Base-by-base conservation (phyloP, 2,329 filamentous ascomycete species). In the Penicillium janthinellum region DNA sequence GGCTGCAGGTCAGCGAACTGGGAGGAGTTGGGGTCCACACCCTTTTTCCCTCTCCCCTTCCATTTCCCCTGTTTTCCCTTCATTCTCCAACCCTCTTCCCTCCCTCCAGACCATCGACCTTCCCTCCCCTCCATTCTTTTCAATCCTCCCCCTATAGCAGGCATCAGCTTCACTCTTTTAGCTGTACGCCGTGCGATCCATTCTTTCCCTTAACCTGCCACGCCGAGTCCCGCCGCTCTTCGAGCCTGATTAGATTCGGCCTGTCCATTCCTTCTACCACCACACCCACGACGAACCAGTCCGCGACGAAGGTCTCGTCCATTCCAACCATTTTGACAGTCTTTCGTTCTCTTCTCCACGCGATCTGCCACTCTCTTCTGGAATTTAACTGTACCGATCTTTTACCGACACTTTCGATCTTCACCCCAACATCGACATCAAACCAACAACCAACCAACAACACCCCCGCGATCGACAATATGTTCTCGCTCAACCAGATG, bases 81-180 rank as follows among this genome's bases (percentile, higher is more conserved):
- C 63, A 69, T 66, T 64, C 64, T 66, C 64, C 53, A 59, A 45
- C 50, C 59, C 53, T 51, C 37, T 44, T 49, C 37, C 50, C 62
- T 53, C 47, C 44, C 57, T 42, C 56, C 49, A 58, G 7, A n/a
- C 37, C 51, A 17, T 44, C 15, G 7, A 12, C 25, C 41, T 10
- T 20, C 25, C 45, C 47, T 58, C 61, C 55, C 64, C 64, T 63
- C 63, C 67, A 67, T 68, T 66, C 63, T 63, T 68, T 62, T 63
- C 25, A 15, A 63, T 64, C 64, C 61, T 61, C 60, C 61, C 64
- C 20, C 38, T 31, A 60, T 67, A 75, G 79, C 78, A 77, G 75
- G 79, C 79, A 75, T 76, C 82, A 80, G 84, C 84, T 87, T 86
- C 85, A 87, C 82, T 87, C 85, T 78, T 86, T 87, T 76, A 85